These are phyloP conservation scores for Boletus pseudo-olivaceus DNA, from an alignment of 768 basidiomycete genomes.

Conservation along the genomic window DNA sequence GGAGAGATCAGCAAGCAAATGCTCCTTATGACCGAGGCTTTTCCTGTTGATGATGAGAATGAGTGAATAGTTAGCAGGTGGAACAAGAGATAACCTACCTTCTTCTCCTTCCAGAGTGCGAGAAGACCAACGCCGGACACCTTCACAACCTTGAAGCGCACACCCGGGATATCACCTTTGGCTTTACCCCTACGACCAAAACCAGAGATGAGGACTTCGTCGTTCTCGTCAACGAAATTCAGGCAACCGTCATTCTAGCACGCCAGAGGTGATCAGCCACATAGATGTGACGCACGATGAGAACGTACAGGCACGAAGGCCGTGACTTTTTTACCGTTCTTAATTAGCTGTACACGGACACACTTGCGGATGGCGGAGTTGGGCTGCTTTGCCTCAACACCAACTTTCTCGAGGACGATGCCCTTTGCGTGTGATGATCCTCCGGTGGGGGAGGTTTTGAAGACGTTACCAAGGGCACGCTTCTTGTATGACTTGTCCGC, in stretches of 20 bases:
- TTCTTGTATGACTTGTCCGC: constrained; percentile 99
- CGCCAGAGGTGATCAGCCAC: constrained; percentile 6
- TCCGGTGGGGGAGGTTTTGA: constrained; percentile 99
- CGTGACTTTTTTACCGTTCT: constrained; percentile 99
- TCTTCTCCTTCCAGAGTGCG: constrained; percentile 99
- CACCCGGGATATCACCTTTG: constrained; percentile 99
- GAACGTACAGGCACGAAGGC: constrained; percentile 94
- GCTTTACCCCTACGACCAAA: constrained; percentile 99
- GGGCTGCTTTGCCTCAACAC: constrained; percentile 99
- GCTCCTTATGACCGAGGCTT: constrained; percentile 61
- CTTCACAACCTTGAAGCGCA: constrained; percentile 99
- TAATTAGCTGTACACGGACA: constrained; percentile 99
- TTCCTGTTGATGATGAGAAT: constrained; percentile 43
- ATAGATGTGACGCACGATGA: neutral
- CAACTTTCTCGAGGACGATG: constrained; percentile 99
- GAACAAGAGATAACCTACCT: constrained; percentile 49
- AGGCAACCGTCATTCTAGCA: constrained; percentile 90
- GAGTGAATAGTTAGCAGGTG: neutral
- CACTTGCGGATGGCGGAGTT: constrained; percentile 99
- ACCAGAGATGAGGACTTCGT: constrained; percentile 98
- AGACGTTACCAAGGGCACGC: constrained; percentile 97
- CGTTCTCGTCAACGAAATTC: constrained; percentile 99
- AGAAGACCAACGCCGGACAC: constrained; percentile 98
- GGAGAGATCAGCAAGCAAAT: neutral
- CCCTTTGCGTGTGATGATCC: constrained; percentile 99